These are phyloP conservation scores for Penicillium waksmanii DNA, from an alignment of 495 filamentous ascomycete species.

Conservation along the genomic window DNA sequence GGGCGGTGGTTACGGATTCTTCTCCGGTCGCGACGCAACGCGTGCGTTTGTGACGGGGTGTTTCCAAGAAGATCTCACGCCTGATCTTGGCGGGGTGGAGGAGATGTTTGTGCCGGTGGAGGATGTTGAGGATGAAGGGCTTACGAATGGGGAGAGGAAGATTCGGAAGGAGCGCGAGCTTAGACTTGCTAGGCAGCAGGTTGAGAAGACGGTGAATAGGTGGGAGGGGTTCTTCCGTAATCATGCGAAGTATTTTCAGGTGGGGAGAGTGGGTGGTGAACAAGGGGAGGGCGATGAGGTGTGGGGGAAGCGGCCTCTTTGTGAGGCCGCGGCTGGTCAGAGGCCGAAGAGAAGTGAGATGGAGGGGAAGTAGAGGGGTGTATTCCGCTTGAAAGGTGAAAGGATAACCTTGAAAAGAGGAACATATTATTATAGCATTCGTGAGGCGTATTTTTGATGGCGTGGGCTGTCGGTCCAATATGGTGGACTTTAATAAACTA, in stretches of 20 bases:
- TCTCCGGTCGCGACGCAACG: constrained; percentile 84
- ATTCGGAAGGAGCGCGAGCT: constrained; percentile 58
- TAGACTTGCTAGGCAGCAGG: constrained; percentile 43
- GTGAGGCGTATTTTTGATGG: background rate
- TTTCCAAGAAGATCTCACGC: constrained; percentile 81
- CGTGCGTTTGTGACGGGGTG: constrained; percentile 97
- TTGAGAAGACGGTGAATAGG: constrained; percentile 46
- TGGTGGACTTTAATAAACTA: background rate
- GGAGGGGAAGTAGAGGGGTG: constrained; percentile 7
- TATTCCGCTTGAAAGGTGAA: background rate
- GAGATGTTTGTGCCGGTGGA: constrained; percentile 84
- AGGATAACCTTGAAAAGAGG: background rate
- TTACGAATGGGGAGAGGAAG: constrained; percentile 56
- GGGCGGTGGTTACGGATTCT: constrained; percentile 85
- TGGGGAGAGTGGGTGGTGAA: constrained; percentile 62
- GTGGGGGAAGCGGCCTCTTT: constrained; percentile 48
- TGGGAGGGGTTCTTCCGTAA: constrained; percentile 73
- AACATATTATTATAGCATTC: background rate
- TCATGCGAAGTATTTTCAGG: constrained; percentile 73
- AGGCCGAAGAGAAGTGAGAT: constrained; percentile 43
- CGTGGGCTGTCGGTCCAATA: background rate
- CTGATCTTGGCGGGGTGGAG: constrained; percentile 84
- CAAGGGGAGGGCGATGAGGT: constrained; percentile 31
- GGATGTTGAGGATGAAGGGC: constrained; percentile 55
- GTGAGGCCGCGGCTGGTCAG: constrained; percentile 48